phyloP scores from a whole-genome alignment of 225 moss, liverwort and hornwort genomes.

The Pseudoscleropodium purum region DNA sequence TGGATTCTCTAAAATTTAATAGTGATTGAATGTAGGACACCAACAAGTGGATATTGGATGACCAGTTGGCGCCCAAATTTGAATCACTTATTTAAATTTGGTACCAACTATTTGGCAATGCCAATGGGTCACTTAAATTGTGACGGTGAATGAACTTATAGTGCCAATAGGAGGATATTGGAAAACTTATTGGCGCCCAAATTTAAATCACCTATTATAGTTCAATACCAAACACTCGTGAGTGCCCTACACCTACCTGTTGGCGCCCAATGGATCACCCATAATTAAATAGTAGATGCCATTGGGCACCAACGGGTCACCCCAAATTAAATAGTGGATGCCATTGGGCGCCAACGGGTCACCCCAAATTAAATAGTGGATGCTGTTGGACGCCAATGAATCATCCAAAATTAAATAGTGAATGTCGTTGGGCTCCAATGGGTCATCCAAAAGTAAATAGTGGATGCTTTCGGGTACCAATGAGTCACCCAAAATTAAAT shows the following conservation, averaged over 20 bases:
- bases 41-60: neutral
- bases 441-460: neutral
- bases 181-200: neutral
- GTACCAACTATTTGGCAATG: rapidly evolving
- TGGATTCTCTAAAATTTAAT: too few species aligned
- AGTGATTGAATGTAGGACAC: neutral
- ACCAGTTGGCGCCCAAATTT: rapidly evolving
- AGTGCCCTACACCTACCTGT: rapidly evolving
- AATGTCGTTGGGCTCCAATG: too few species aligned
- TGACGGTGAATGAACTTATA: rapidly evolving
- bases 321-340: neutral
- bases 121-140: neutral
- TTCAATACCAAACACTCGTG: too few species aligned
- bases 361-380: neutral
- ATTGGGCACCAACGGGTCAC: neutral
- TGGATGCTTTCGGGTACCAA: neutral
- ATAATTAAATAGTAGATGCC: neutral
- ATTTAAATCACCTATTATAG: too few species aligned
- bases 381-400: neutral
- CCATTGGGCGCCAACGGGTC: neutral
- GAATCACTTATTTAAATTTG: neutral
- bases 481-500: neutral
- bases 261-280: neutral
- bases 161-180: rapidly evolving
- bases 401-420: too few species aligned